These are phyloP conservation scores for Saccharum hybrid DNA, from an alignment of 202 grass and related monocot species.

Conservation along the genomic window DNA sequence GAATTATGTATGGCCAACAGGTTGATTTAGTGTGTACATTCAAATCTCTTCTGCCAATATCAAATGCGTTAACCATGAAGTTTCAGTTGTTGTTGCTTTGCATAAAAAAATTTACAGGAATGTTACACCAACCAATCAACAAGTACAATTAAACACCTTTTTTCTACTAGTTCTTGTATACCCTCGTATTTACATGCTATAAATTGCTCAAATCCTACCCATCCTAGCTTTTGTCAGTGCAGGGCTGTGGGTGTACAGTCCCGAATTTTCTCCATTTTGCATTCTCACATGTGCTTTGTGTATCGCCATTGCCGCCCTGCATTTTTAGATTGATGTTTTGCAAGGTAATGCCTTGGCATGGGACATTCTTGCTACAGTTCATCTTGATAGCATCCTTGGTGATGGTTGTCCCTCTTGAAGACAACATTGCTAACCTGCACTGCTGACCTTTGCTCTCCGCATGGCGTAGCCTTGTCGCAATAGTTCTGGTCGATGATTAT, in stretches of 20 bases:
- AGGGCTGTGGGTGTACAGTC: slow-evolving; percentile 51
- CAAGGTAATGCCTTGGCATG: no score
- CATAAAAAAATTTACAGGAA: background rate
- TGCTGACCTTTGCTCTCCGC: slow-evolving; percentile 45
- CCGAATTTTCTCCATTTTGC: slow-evolving; percentile 57
- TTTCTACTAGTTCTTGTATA: background rate
- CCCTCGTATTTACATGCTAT: background rate
- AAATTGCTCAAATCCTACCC: background rate
- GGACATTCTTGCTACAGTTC: no score
- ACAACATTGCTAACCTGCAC: slow-evolving; percentile 60
- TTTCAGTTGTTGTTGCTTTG: background rate
- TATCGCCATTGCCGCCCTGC: no score
- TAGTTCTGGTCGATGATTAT: slow-evolving; percentile 49
- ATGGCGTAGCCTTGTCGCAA: slow-evolving; percentile 58
- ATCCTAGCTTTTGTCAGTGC: slow-evolving; percentile 23
- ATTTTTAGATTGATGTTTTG: no score
- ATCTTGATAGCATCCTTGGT: slow-evolving; percentile 5
- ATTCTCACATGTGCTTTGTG: slow-evolving; percentile 52
- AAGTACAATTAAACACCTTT: background rate
- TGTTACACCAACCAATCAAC: slow-evolving; percentile 1
- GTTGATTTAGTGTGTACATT: background rate
- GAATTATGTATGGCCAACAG: slow-evolving; percentile 36
- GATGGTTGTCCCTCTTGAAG: slow-evolving; percentile 64
- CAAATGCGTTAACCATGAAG: background rate
- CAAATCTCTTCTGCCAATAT: background rate